Evolutionary conservation across 2,329 filamentous ascomycete genomes (phyloP).

Genomic region (Byssoonygena ceratinophila): DNA sequence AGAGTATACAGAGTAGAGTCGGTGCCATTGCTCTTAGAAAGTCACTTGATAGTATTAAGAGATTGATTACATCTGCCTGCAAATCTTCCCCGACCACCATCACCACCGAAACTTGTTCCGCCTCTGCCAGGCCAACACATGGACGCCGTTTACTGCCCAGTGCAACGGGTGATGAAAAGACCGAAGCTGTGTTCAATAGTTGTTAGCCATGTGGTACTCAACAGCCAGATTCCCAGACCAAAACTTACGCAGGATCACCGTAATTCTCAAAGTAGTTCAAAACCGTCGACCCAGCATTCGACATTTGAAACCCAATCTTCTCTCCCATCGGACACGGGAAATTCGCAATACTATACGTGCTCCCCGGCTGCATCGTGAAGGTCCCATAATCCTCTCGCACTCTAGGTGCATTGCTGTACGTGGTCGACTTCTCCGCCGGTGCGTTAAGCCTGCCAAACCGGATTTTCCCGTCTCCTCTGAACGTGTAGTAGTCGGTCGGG

Average conservation of each 20-base stretch:
- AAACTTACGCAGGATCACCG: conserved; percentile 42
- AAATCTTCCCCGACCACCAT: not conserved
- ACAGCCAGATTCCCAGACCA: not conserved
- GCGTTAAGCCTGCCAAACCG: conserved; percentile 43
- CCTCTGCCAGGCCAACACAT: too few relatives aligned
- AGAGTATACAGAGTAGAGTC: too few relatives aligned
- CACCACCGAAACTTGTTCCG: not conserved
- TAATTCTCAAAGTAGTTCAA: conserved; percentile 56
- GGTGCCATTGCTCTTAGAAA: too few relatives aligned
- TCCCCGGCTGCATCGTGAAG: conserved; percentile 43
- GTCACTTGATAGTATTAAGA: too few relatives aligned
- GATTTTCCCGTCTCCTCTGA: conserved; percentile 45
- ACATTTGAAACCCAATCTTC: conserved; percentile 45
- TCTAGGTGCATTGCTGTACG: conserved; percentile 44
- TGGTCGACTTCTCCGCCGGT: conserved; percentile 42
- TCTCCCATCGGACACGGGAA: conserved; percentile 47
- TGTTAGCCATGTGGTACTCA: not conserved
- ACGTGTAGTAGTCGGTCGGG: conserved; percentile 49
- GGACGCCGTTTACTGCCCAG: too few relatives aligned
- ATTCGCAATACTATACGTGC: conserved; percentile 44
- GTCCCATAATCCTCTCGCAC: conserved; percentile 37
- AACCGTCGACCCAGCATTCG: conserved; percentile 40
- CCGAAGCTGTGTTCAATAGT: conserved; percentile 4
- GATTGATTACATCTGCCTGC: too few relatives aligned
- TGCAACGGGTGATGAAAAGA: conserved; percentile 13